Percentiles rank a stretch among this genome's conserved stretches.
Evolutionary conservation across 805 yeast genomes (phyloP).

Genomic region (Candida awuae): DNA sequence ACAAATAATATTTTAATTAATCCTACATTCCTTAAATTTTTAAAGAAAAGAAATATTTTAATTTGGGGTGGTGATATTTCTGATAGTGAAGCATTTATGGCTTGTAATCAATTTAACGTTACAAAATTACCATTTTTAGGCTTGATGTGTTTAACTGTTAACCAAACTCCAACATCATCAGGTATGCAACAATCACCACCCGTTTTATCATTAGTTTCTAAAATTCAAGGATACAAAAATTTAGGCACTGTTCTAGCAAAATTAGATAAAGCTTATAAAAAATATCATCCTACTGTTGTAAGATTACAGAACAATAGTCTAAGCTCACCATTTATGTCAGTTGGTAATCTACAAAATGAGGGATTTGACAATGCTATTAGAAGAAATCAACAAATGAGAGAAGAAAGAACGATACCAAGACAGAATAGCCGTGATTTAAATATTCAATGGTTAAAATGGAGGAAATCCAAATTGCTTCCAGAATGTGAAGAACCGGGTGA

Average conservation of each 20-base stretch:
- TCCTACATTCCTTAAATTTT: slow-evolving; percentile 38
- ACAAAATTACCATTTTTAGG: slow-evolving; percentile 79
- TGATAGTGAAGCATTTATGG: slow-evolving; percentile 78
- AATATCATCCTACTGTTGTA: slow-evolving; percentile 57
- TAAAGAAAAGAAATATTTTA: slow-evolving; percentile 44
- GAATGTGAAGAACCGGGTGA: slow-evolving; percentile 17
- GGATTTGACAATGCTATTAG: slow-evolving; percentile 67
- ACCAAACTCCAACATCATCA: slow-evolving; percentile 44
- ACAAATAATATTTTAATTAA: slow-evolving; percentile 47
- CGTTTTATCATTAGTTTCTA: slow-evolving; percentile 51
- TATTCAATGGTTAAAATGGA: slow-evolving; percentile 43
- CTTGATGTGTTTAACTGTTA: slow-evolving; percentile 59
- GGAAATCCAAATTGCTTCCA: slow-evolving; percentile 24
- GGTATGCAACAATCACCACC: slow-evolving; percentile 49
- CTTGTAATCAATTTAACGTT: slow-evolving; percentile 65
- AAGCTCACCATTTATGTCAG: slow-evolving; percentile 44
- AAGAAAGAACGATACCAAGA: slow-evolving; percentile 23
- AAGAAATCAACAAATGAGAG: slow-evolving; percentile 51
- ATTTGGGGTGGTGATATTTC: slow-evolving; percentile 85
- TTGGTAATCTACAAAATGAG: slow-evolving; percentile 66
- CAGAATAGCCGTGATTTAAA: slow-evolving; percentile 18
- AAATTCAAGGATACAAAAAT: slow-evolving; percentile 53
- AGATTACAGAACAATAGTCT: slow-evolving; percentile 24
- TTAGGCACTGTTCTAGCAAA: slow-evolving; percentile 31
- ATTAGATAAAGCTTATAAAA: slow-evolving; percentile 31